Evolutionary conservation across 2,329 filamentous ascomycete species (phyloP).

Genomic region (Colletotrichum sp.): DNA sequence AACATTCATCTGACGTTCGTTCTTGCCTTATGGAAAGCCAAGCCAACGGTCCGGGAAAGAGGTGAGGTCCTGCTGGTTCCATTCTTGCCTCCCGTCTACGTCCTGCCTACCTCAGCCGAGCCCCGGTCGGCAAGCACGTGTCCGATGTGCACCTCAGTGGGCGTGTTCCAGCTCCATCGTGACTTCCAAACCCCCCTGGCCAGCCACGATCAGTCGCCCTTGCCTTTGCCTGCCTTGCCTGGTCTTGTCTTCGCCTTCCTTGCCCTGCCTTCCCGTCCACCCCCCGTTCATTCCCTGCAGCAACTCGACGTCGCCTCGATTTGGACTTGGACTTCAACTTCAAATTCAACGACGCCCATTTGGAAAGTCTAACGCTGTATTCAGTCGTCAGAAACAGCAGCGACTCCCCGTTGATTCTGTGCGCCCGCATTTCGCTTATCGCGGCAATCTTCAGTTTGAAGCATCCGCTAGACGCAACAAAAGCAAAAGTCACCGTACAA

Average conservation of each 20-base stretch:
- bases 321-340: not conserved
- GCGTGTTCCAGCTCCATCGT: constrained; percentile 7
- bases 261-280: constrained; percentile 11
- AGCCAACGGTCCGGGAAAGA: not conserved
- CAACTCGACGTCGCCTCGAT: constrained; percentile 1
- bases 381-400: not conserved
- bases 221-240: not conserved
- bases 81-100: not conserved
- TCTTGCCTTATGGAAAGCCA: not conserved
- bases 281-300: constrained; percentile 14
- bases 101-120: not conserved
- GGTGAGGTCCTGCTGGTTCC: not conserved
- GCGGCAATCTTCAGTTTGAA: not conserved
- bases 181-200: not conserved
- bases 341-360: not conserved
- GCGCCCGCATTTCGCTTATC: not conserved
- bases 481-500: constrained; percentile 2
- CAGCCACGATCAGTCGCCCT: constrained; percentile 2
- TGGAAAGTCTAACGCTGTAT: not conserved
- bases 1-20: not conserved
- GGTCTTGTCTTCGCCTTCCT: not conserved
- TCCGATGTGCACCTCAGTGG: not conserved
- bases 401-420: not conserved
- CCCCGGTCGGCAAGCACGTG: not conserved
- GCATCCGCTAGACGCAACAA: not conserved